Evolutionary conservation across 352 stramenopile species (phyloP).

Genomic region (Pythium guiyangense): DNA sequence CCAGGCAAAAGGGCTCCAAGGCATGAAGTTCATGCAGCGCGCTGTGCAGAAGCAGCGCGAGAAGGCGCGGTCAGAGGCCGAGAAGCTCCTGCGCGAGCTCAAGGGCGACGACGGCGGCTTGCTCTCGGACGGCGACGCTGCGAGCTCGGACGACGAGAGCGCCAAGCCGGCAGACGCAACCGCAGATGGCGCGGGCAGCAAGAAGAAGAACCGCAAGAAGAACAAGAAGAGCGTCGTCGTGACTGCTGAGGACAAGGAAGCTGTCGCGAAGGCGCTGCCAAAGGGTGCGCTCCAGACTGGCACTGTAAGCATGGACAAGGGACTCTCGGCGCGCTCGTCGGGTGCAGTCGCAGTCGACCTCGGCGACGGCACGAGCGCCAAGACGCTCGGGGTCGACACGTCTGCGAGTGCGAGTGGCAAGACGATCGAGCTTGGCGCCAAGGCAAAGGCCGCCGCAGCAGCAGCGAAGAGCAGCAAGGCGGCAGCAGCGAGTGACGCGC

Average conservation of each 20-base stretch:
- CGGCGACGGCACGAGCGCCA: conserved; percentile 26
- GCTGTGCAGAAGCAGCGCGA: conserved; percentile 94
- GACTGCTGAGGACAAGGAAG: conserved; percentile 46
- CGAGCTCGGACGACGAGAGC: conserved; percentile 40
- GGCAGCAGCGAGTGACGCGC: conserved; percentile 17
- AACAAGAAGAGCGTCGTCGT: conserved; percentile 40
- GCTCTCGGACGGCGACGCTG: conserved; percentile 52
- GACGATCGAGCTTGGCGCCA: conserved; percentile 32
- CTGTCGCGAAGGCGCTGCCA: conserved; percentile 47
- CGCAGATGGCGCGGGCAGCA: conserved; percentile 17
- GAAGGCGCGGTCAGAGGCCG: conserved; percentile 88
- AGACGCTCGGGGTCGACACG: conserved; percentile 18
- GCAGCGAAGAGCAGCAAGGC: conserved; percentile 8
- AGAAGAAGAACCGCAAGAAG: conserved; percentile 21
- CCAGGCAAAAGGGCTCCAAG: conserved; percentile 85
- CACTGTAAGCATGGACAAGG: conserved; percentile 68
- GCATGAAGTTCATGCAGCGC: conserved; percentile 98
- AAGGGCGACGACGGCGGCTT: conserved; percentile 64
- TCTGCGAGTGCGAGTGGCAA: conserved; percentile 20
- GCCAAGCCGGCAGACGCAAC: conserved; percentile 15
- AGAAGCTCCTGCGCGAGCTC: conserved; percentile 92
- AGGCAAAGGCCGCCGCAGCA: conserved; percentile 1
- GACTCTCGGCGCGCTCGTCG: conserved; percentile 56
- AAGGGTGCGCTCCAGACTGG: conserved; percentile 50
- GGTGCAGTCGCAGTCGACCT: conserved; percentile 70